Evolutionary conservation across 192 early-diverging fungal species (phyloP), one percentile per base, ranked within the genome.

Genomic region (Linnemannia hyalina): DNA sequence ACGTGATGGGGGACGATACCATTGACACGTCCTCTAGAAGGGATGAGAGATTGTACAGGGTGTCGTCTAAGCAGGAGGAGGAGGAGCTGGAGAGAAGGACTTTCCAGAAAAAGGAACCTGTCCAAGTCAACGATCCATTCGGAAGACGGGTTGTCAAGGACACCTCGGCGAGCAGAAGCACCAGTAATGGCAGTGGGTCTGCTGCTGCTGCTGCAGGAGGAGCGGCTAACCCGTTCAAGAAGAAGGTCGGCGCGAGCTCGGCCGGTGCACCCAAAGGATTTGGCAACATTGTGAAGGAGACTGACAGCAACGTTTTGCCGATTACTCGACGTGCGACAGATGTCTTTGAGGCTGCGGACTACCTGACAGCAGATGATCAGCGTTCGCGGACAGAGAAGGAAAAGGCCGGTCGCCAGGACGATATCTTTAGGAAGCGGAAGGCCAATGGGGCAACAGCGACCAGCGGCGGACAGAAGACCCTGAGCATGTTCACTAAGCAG

Each of bases 71-170:
- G 47, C 63, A 76, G 6, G 84, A 86, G 23, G 84, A 86, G 4
- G 41, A 81, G 10, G 84, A 78, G 20, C 2, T 86, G 70, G 78
- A 80, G 35, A 65, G 78, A 29, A 77, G 46, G n/a, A 54, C 84
- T 6, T 70, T 86, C 20, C 75, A 86, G 36, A 41, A 76, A 15
- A 63, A 68, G 9, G 79, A 76, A 0, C 65, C 75, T 26, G 40
- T 86, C 63, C 60, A 70, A 11, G 22, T 79, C 9, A 81, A 86
- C 40, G 84, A 86, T 81, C 84, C 84, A 1, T 86, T 86, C 57
- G 84, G 84, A 29, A 68, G 84, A 77, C 78, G 83, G 9, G 83
- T 86, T 0, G 75, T 81, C 35, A 86, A 85, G 70, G 77, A 80
- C n/a, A 68, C 22, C 8, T n/a, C 40, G 11, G 52, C 35, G 36